A percentile compares a stretch with the other conserved stretches of the same genome.
Conservation (phyloP, 2,329 filamentous ascomycete genomes). For the Xylaria sp. region DNA sequence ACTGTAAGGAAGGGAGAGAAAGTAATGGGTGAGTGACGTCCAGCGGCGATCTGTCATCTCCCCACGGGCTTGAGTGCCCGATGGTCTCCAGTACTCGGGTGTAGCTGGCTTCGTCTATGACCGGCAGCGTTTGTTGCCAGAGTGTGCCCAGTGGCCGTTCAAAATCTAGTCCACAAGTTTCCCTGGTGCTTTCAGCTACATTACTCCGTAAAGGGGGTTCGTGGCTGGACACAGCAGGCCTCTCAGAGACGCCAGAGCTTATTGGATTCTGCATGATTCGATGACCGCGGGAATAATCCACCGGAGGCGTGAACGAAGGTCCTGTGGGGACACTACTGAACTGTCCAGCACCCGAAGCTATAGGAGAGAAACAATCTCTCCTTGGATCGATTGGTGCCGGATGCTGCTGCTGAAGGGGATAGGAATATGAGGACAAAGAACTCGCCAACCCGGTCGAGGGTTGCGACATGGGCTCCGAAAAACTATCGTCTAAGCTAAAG, state of each 20-base stretch:
- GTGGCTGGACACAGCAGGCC: not conserved
- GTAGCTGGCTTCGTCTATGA: conserved; percentile 41
- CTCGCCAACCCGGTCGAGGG: conserved; percentile 8
- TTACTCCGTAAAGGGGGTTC: conserved; percentile 19
- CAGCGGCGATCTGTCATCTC: conserved; percentile 50
- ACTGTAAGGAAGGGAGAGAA: conserved; percentile 53
- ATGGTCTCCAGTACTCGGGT: conserved; percentile 48
- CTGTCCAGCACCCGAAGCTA: conserved; percentile 1
- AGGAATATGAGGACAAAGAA: conserved; percentile 8
- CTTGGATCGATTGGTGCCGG: conserved; percentile 1
- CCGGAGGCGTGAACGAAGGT: conserved; percentile 10
- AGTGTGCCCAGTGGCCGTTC: conserved; percentile 21
- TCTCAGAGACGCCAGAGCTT: conserved; percentile 10
- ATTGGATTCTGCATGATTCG: conserved; percentile 8
- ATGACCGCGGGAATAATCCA: conserved; percentile 8
- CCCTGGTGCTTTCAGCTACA: not conserved
- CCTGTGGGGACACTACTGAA: conserved; percentile 7
- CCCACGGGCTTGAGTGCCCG: conserved; percentile 49
- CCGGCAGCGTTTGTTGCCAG: conserved; percentile 22
- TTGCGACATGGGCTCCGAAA: conserved; percentile 6
- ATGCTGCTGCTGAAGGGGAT: conserved; percentile 10
- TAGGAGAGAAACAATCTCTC: conserved; percentile 1
- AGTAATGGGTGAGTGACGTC: conserved; percentile 55
- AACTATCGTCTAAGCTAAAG: conserved; percentile 50
- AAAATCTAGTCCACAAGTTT: conserved; percentile 25